Evolutionary conservation across 2,329 filamentous ascomycete genomes (phyloP).

Genomic region (Ophiostoma ulmi): DNA sequence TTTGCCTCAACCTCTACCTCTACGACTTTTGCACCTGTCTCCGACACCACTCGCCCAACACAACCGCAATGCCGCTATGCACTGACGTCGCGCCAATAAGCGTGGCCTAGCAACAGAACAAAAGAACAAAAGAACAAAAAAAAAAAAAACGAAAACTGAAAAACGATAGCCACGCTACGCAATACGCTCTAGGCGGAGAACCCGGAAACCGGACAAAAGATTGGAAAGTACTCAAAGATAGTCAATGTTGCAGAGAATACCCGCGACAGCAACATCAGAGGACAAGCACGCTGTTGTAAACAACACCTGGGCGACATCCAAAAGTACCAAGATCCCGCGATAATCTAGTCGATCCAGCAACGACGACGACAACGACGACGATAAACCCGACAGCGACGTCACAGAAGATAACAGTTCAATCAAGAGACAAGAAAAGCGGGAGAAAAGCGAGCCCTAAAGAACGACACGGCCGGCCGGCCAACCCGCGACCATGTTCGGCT

Average conservation of each 20-base stretch:
- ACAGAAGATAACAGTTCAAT: not conserved
- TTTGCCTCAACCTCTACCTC: not conserved
- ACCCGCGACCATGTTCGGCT: constrained; percentile 41
- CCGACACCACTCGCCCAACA: not conserved
- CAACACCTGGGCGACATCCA: not conserved
- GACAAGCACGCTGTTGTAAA: not conserved
- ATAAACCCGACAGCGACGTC: not conserved
- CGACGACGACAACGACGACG: not conserved
- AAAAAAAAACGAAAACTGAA: not conserved
- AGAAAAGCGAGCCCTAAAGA: not conserved
- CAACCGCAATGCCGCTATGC: constrained; percentile 17
- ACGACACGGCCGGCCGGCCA: constrained; percentile 13
- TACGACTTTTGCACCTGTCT: not conserved
- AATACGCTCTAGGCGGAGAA: constrained; percentile 14
- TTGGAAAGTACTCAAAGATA: not conserved
- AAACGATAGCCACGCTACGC: constrained; percentile 7
- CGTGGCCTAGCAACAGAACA: constrained; percentile 14
- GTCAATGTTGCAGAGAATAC: not conserved
- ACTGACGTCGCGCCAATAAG: constrained; percentile 17
- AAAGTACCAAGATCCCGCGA: not conserved
- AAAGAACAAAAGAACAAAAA: not conserved
- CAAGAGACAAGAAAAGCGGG: not conserved
- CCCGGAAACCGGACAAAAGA: constrained; percentile 17
- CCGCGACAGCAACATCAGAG: not conserved
- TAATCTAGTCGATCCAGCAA: not conserved